A percentile compares a stretch with the other conserved stretches of the same genome.
Conservation (phyloP, 192 early-diverging fungal genomes). For the Chytriomyces confervae region DNA sequence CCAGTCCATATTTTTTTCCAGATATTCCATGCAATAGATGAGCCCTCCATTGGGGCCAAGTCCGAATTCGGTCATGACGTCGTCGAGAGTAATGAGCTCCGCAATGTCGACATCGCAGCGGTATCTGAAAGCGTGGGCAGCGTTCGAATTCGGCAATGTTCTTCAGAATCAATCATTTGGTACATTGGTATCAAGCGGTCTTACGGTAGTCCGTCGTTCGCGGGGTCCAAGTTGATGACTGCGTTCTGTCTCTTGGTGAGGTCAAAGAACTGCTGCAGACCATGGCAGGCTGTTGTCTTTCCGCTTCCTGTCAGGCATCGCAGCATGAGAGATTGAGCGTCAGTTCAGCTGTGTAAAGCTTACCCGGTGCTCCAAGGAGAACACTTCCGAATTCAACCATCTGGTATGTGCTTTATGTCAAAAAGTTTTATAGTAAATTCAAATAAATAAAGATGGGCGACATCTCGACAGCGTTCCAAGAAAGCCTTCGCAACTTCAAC, state of each 20-base stretch:
- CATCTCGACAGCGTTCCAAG: conserved; percentile 24
- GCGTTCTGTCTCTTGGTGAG: conserved; percentile 47
- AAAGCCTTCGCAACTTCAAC: conserved; percentile 30
- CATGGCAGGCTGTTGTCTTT: conserved; percentile 64
- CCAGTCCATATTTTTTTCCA: conserved; percentile 69
- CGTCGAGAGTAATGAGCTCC: conserved; percentile 61
- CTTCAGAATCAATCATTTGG: no score
- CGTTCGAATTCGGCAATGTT: not conserved
- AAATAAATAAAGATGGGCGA: conserved; percentile 1
- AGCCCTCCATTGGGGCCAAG: conserved; percentile 67
- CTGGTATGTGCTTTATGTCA: not conserved
- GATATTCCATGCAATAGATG: conserved; percentile 69
- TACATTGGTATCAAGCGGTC: not conserved
- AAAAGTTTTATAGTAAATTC: not conserved
- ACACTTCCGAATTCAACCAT: conserved; percentile 19
- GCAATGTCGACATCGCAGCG: conserved; percentile 54
- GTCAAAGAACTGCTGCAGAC: conserved; percentile 55
- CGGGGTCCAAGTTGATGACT: conserved; percentile 68
- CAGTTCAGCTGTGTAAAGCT: conserved; percentile 1
- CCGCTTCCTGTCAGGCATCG: conserved; percentile 53
- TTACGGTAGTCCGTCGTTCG: conserved; percentile 63
- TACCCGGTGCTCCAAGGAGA: conserved; percentile 30
- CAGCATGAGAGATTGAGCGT: not conserved
- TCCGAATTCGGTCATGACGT: conserved; percentile 55
- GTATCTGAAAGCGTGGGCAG: conserved; percentile 37